Evolutionary conservation across 2,329 filamentous ascomycete genomes (phyloP).

Genomic region (Alternaria tenuissima): DNA sequence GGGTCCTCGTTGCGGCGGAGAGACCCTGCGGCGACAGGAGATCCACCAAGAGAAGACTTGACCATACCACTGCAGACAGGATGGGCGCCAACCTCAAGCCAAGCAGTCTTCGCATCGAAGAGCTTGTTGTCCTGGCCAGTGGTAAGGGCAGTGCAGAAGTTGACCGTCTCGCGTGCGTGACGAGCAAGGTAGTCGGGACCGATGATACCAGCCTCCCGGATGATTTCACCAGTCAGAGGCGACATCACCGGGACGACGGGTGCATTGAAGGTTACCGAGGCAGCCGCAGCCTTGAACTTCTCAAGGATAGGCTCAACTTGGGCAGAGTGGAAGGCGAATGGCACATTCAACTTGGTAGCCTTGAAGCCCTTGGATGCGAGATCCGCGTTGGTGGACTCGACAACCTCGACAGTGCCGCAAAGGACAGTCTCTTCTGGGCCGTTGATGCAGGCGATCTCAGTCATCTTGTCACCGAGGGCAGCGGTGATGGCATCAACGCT

Average conservation of each 20-base stretch:
- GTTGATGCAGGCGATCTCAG: slow-evolving; percentile 76
- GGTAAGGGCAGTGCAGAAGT: slow-evolving; percentile 71
- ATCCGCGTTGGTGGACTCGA: slow-evolving; percentile 61
- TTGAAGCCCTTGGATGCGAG: slow-evolving; percentile 65
- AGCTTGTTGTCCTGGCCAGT: slow-evolving; percentile 65
- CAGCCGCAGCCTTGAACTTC: slow-evolving; percentile 65
- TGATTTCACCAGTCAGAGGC: slow-evolving; percentile 68
- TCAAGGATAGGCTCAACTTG: slow-evolving; percentile 71
- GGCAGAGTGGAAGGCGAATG: slow-evolving; percentile 72
- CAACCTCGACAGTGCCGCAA: slow-evolving; percentile 67
- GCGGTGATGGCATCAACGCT: slow-evolving; percentile 62
- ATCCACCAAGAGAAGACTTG: slow-evolving; percentile 67
- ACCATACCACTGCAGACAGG: slow-evolving; percentile 74
- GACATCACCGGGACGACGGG: slow-evolving; percentile 72
- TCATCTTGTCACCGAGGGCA: slow-evolving; percentile 59
- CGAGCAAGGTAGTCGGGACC: slow-evolving; percentile 69
- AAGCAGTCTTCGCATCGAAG: slow-evolving; percentile 72
- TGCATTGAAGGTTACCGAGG: slow-evolving; percentile 63
- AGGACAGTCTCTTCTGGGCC: slow-evolving; percentile 78
- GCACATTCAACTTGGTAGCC: slow-evolving; percentile 68
- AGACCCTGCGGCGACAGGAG: slow-evolving; percentile 65
- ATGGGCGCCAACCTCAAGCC: slow-evolving; percentile 78
- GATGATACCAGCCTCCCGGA: slow-evolving; percentile 65
- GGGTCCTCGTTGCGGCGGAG: slow-evolving; percentile 69
- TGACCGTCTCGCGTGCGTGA: slow-evolving; percentile 72